Evolutionary conservation across 1,284 basidiomycete genomes (phyloP), one percentile per base, ranked within the genome.

Genomic region (Malassezia globosa): DNA sequence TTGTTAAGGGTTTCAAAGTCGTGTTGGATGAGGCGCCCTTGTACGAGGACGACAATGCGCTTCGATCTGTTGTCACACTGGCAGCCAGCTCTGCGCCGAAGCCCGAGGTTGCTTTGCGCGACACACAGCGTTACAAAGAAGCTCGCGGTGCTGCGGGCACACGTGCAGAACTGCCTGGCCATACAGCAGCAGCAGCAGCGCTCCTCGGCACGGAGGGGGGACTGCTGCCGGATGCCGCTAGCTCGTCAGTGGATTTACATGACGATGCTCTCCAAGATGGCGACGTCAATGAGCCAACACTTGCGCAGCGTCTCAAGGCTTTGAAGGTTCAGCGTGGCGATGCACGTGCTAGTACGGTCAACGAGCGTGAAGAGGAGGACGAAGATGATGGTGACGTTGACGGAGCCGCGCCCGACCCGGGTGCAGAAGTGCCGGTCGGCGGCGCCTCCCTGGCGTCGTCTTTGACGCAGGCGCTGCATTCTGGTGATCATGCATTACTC

Each of bases 391-490:
- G n/a, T 6, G 41, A 48, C 24, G 34, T 43, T 4, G 54, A 43
- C 7, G 57, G 48, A 8, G 52, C 51, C 11, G 56, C 56, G 16
- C n/a, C n/a, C n/a, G n/a, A n/a, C n/a, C n/a, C n/a, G n/a, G n/a
- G n/a, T n/a, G 56, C 54, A 22, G 59, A 56, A 6, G 53, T 58
- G 26, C 58, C 55, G 6, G 49, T 85, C 33, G 86, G 86, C 37
- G 82, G 87, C 1, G 82, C 84, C 53, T 94, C 92, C 1, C 79
- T 97, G 46, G 87, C 92, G 21, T 83, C 89, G 44, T 90, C 92
- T 13, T 79, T 99, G 40, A 87, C 92, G 42, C 94, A 99, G 74
- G 92, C 94, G 0, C 76, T 99, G 38, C 92, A 99, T 72, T 95
- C 92, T 2, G 84, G 85, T 18, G 94, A 99, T 75, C 80, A 83